Percentiles rank a stretch among this genome's conserved stretches.
phyloP scores from a whole-genome alignment of 1,139 yeast species.

The Oligophagozyma castellii region DNA sequence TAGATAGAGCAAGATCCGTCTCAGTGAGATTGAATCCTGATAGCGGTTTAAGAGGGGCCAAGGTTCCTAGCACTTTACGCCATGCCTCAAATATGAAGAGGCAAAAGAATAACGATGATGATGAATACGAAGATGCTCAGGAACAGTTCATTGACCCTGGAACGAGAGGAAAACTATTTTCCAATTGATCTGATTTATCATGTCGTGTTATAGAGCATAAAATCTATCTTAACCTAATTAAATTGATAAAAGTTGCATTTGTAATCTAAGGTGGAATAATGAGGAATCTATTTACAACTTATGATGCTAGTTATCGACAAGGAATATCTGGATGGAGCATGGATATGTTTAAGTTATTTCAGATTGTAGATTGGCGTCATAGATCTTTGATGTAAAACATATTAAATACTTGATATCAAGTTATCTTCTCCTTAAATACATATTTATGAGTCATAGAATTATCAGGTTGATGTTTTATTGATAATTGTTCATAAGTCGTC shows the following conservation, averaged over 20 bases:
- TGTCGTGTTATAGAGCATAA: not conserved
- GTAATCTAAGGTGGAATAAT: not conserved
- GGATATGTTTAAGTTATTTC: no score
- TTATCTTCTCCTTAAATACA: no score
- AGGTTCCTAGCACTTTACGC: slow-evolving; percentile 3
- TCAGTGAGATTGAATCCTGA: slow-evolving; percentile 11
- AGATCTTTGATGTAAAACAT: no score
- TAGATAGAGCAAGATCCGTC: slow-evolving; percentile 19
- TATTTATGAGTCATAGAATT: no score
- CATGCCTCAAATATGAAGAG: slow-evolving; percentile 6
- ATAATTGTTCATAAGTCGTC: slow-evolving; percentile 11
- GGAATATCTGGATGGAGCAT: no score
- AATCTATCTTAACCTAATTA: not conserved
- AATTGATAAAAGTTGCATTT: not conserved
- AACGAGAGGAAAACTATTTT: slow-evolving; percentile 16
- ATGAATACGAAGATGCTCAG: slow-evolving; percentile 20
- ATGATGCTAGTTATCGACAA: not conserved
- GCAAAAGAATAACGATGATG: slow-evolving; percentile 6
- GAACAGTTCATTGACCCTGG: slow-evolving; percentile 14
- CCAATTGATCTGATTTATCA: not conserved
- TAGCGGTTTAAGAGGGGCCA: slow-evolving; percentile 2
- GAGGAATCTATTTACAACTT: not conserved
- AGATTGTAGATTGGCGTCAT: no score
- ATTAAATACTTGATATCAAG: no score
- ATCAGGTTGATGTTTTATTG: no score